Evolutionary conservation across 2,329 filamentous ascomycete species (phyloP), one percentile per base, ranked within the genome.

Genomic region (Trichoderma sp.): DNA sequence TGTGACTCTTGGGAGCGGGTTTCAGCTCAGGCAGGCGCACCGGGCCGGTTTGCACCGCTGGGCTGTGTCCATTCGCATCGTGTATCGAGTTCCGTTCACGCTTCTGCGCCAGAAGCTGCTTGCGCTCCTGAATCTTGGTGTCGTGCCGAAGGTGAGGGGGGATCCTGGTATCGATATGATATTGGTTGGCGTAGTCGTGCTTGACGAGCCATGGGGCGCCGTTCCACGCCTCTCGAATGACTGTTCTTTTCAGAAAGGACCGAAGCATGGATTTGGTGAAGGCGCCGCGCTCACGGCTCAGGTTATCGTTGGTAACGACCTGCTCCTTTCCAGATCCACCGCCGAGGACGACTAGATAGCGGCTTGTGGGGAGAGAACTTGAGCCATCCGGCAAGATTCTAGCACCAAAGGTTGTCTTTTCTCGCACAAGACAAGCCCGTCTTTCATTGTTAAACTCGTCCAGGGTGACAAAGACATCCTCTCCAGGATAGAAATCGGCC

Each of bases 141-240:
- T 95, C 94, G 79, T 97, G 91, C 68, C 91, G 91, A 18, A 97
- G 85, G 78, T 97, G 92, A 66, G 90, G 88, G 7, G 96, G 96
- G 14, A 98, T 90, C 68, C 93, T 90, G n/a, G 90, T 94, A 73
- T 94, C 91, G 74, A 99, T 96, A 74, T 93, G 91, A 81, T 96
- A 97, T 74, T 91, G 88, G 60, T 90, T 89, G 1, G 96, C 96
- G 72, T 97, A 90, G 69, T 94, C 91, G 43, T 92, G 88, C 82
- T 97, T 98, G 21, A 98, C 95, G 70, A 97, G 84, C 96, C 96
- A 99, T 0, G 96, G 95, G 0, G 96, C 96, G n/a, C 95, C 95
- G 73, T 91, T 95, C 94, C 95, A 98, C 4, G 94, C 89, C 78
- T 98, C 96, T 73, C 95, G 87, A 2, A 91, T 92, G n/a, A 98